Percentiles rank a stretch among this genome's conserved stretches.
phyloP scores from a whole-genome alignment of 805 yeast species.

The Yamadazyma takamatsuzukensis region DNA sequence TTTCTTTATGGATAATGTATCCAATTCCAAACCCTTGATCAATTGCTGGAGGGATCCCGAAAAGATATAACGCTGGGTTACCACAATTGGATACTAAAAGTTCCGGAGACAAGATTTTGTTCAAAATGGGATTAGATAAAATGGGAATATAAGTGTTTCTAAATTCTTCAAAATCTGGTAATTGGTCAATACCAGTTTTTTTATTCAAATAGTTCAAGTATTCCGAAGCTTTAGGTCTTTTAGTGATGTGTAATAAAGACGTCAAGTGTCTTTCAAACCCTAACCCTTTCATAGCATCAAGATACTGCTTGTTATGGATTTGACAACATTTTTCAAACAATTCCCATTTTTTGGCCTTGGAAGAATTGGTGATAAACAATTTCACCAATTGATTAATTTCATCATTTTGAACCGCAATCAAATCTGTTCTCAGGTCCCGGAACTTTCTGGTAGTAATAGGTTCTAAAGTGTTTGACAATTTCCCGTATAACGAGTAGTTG shows the following conservation, averaged over 20 bases:
- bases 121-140: conserved; percentile 30
- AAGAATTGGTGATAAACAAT: conserved; percentile 55
- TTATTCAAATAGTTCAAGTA: conserved; percentile 41
- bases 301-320: conserved; percentile 47
- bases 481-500: conserved; percentile 54
- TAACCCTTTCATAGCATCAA: conserved; percentile 52
- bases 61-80: conserved; percentile 78
- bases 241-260: conserved; percentile 56
- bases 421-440: conserved; percentile 65
- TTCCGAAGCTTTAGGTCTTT: conserved; percentile 34
- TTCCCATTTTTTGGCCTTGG: conserved; percentile 45
- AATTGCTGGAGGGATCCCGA: conserved; percentile 90
- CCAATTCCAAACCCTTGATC: conserved; percentile 94
- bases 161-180: conserved; percentile 17
- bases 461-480: conserved; percentile 45
- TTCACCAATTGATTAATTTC: conserved; percentile 51
- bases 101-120: conserved; percentile 33
- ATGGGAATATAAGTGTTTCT: conserved; percentile 23
- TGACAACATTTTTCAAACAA: conserved; percentile 49
- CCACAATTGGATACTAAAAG: conserved; percentile 80
- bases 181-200: conserved; percentile 33
- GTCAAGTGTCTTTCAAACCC: conserved; percentile 74
- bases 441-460: conserved; percentile 68
- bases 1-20: conserved; percentile 77
- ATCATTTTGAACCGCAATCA: conserved; percentile 62